phyloP scores from a whole-genome alignment of 805 yeast genomes.

The Wickerhamiella allomyrinae region DNA sequence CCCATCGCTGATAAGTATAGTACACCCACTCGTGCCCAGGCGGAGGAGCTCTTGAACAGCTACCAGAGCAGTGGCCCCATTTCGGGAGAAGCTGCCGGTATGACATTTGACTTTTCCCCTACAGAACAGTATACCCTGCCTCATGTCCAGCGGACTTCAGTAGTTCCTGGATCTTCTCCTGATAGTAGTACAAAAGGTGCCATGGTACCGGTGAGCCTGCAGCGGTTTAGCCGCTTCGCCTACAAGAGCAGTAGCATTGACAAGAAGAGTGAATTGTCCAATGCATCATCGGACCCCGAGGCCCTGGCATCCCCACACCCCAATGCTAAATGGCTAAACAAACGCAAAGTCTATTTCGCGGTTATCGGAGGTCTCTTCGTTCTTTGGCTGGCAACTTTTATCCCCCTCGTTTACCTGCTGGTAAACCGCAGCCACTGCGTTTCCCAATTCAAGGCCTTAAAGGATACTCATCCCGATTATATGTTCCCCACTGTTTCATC shows the following conservation, averaged over 20 bases:
- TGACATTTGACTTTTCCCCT: too few species aligned
- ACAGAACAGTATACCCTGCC: too few species aligned
- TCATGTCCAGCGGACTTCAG: too few species aligned
- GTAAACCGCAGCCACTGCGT: neutral
- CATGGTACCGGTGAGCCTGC: too few species aligned
- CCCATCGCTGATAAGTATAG: neutral
- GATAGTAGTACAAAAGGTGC: too few species aligned
- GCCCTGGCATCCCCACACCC: neutral
- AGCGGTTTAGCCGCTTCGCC: neutral
- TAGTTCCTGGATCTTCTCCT: too few species aligned
- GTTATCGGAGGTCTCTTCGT: neutral
- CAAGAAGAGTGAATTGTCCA: neutral
- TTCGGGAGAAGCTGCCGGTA: too few species aligned
- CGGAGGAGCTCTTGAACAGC: too few species aligned
- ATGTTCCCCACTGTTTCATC: neutral
- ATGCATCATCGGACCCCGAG: neutral
- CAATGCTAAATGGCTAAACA: neutral
- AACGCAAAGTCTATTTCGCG: neutral
- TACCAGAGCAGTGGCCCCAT: too few species aligned
- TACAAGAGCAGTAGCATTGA: neutral
- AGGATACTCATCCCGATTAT: neutral
- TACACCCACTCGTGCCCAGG: neutral
- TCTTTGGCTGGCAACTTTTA: neutral
- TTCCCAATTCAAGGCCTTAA: neutral
- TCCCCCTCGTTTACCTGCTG: constrained; percentile 40